Conservation (phyloP, 2,329 filamentous ascomycete genomes). For the Trichoderma polysporum region DNA sequence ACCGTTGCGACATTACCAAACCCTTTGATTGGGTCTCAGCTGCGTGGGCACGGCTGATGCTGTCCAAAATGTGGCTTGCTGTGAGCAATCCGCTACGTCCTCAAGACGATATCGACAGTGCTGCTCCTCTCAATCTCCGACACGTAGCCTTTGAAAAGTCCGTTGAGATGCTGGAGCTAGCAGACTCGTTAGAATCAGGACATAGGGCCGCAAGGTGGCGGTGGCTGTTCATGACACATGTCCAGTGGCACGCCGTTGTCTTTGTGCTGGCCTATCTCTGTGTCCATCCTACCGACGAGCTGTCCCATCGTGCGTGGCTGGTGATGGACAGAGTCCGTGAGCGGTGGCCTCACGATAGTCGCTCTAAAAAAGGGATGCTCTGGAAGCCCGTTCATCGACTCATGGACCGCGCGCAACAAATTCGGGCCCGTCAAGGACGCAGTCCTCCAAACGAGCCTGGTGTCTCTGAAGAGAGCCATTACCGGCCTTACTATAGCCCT, state of each 20-base stretch:
- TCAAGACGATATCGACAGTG: background rate
- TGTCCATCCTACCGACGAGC: background rate
- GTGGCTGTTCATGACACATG: conserved; percentile 64
- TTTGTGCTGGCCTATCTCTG: conserved; percentile 62
- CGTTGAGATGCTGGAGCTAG: conserved; percentile 63
- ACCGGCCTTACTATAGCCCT: too few relatives aligned
- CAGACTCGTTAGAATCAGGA: conserved; percentile 52
- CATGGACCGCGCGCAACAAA: background rate
- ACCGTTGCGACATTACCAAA: background rate
- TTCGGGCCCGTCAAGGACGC: too few relatives aligned
- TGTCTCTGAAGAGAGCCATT: too few relatives aligned
- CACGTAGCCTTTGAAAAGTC: conserved; percentile 32
- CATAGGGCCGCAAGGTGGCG: conserved; percentile 60
- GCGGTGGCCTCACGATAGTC: background rate
- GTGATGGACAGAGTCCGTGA: background rate
- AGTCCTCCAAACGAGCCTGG: too few relatives aligned
- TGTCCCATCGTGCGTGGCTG: background rate
- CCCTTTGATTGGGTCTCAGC: background rate
- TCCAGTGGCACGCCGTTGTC: conserved; percentile 65
- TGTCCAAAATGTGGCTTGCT: conserved; percentile 2
- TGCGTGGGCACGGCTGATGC: background rate
- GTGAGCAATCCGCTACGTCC: background rate
- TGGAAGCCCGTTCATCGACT: background rate
- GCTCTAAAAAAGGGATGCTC: background rate
- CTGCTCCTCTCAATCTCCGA: too few relatives aligned